Evolutionary conservation across 2,329 filamentous ascomycete genomes (phyloP).

Genomic region (Pseudodiploospora longispora): DNA sequence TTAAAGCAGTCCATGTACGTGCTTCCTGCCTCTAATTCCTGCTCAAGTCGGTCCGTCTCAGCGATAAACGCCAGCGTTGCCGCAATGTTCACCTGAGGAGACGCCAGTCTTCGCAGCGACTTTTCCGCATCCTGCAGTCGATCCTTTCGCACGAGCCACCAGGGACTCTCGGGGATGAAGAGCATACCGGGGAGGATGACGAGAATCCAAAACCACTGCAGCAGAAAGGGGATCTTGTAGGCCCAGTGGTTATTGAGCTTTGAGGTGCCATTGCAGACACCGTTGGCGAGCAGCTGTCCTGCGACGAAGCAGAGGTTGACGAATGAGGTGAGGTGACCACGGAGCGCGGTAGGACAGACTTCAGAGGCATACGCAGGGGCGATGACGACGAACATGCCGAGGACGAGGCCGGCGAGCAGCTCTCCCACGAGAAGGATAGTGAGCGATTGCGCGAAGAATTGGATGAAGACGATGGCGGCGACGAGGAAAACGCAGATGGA

Average conservation of each 20-base stretch:
- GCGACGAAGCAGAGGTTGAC: conserved; percentile 36
- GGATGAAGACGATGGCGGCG: conserved; percentile 20
- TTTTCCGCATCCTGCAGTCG: conserved; percentile 19
- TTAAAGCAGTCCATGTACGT: conserved; percentile 40
- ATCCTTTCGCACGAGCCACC: conserved; percentile 21
- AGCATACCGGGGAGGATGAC: conserved; percentile 19
- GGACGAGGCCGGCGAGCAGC: conserved; percentile 35
- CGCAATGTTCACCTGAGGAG: conserved; percentile 36
- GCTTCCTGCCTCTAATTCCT: conserved; percentile 27
- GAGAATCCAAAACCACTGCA: conserved; percentile 29
- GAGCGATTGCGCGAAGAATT: conserved; percentile 26
- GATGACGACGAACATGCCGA: conserved; percentile 35
- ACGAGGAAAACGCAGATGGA: conserved; percentile 34
- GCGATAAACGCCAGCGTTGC: conserved; percentile 60
- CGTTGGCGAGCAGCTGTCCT: conserved; percentile 26
- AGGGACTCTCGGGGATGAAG: conserved; percentile 26
- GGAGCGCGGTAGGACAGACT: conserved; percentile 31
- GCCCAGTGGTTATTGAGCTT: conserved; percentile 42
- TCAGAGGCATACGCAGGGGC: conserved; percentile 37
- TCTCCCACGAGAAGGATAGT: conserved; percentile 35
- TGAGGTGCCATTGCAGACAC: conserved; percentile 11
- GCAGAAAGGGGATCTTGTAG: conserved; percentile 40
- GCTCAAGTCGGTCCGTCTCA: conserved; percentile 36
- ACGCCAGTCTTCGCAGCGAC: conserved; percentile 22
- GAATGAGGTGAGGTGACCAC: conserved; percentile 33